Evolutionary conservation across 768 basidiomycete genomes (phyloP).

Genomic region (Suillus spraguei): DNA sequence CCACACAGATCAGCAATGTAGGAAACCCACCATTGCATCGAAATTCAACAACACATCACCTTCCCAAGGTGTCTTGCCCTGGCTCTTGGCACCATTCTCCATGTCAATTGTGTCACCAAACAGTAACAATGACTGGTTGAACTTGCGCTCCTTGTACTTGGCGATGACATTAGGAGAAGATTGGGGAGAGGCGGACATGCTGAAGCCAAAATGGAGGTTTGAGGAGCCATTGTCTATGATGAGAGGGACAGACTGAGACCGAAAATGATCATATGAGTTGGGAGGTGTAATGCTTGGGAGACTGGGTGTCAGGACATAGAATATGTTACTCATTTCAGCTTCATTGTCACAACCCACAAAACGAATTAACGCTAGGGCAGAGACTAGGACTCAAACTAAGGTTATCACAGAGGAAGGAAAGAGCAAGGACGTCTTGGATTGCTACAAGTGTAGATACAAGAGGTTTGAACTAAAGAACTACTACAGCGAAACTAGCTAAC

Average conservation of each 20-base stretch:
- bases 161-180: slow-evolving; percentile 72
- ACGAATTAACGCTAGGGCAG: no score
- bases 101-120: slow-evolving; percentile 88
- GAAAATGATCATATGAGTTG: slow-evolving; percentile 54
- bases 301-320: slow-evolving; percentile 24
- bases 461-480: no score
- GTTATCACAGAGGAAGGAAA: no score
- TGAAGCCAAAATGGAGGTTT: slow-evolving; percentile 82
- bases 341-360: no score
- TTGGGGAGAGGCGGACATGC: slow-evolving; percentile 56
- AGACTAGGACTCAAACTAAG: no score
- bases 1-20: slow-evolving; percentile 4
- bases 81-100: slow-evolving; percentile 81
- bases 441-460: no score
- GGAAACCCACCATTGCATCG: slow-evolving; percentile 81
- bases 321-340: slow-evolving; percentile 12
- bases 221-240: slow-evolving; percentile 92
- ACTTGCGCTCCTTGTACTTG: slow-evolving; percentile 89
- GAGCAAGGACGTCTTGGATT: no score
- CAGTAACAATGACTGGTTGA: slow-evolving; percentile 78
- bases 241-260: slow-evolving; percentile 59
- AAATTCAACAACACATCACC: slow-evolving; percentile 91
- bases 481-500: no score
- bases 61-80: slow-evolving; percentile 87
- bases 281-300: slow-evolving; percentile 38